Evolutionary conservation across 2,329 filamentous ascomycete species (phyloP), one percentile per base, ranked within the genome.

Genomic region (Pseudogymnoascus sp.): DNA sequence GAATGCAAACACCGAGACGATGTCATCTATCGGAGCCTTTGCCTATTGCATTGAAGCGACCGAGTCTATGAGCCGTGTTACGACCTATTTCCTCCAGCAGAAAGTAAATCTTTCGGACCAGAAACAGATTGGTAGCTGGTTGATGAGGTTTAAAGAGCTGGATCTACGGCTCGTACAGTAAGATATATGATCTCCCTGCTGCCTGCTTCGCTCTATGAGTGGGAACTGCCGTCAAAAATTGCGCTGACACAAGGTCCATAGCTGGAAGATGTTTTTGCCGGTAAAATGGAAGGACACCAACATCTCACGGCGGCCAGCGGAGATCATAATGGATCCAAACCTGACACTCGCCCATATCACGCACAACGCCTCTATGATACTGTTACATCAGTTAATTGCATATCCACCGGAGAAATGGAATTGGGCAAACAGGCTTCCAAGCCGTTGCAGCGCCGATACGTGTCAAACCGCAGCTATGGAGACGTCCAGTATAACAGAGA

Each of bases 41-140:
- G 77, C 78, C 1, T 79, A 79, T 54, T 74, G 74, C 7, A 73
- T 80, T 8, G 77, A 80, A 61, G 77, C 77, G 0, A 78, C 77
- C 0, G 78, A 80, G 63, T 78, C 74, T 0, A 66, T 80, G 4
- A 78, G 75, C 50, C 72, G 74, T 0, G 75, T 79, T 0, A 78
- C 72, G 0, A 76, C 72, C 0, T 79, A 75, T 62, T 80, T 80
- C 54, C 68, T 79, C 0, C 76, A 77, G 50, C 76, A 79, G 59
- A 68, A 69, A 7, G 71, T 79, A 30, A 71, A 79, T 60, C 70
- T 76, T 8, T 63, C 67, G 4, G 71, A 77, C 59, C 69, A 72
- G 0, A 72, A 75, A 4, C 73, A 78, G 37, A 71, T 78, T n/a
- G 69, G 73, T 4, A 71, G 72, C 37, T 79, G 75, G 78, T 67